A percentile compares a stretch with the other conserved stretches of the same genome.
These are phyloP conservation scores for Arabidopsis thaliana DNA, from an alignment of 345 rosid genomes.

Conservation along the genomic window DNA sequence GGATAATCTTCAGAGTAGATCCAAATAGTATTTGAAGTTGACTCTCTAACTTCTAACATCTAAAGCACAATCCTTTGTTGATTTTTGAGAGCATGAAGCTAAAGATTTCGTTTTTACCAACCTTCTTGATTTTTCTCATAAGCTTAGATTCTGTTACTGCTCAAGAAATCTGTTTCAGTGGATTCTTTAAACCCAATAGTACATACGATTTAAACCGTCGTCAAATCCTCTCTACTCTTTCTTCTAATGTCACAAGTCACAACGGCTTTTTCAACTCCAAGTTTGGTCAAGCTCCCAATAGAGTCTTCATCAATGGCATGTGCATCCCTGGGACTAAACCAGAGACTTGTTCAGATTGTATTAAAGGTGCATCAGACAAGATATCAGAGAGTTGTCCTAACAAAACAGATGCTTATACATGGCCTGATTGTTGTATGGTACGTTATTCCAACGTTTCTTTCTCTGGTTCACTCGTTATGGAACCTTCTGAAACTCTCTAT, in stretches of 20 bases:
- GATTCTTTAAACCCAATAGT: constrained; percentile 32
- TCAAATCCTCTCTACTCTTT: constrained; percentile 36
- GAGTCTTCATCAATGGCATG: constrained; percentile 38
- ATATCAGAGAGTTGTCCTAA: constrained; percentile 40
- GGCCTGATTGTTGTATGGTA: constrained; percentile 45
- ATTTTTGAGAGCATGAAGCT: not conserved
- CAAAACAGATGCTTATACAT: constrained; percentile 47
- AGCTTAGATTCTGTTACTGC: not conserved
- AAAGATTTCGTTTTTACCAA: not conserved
- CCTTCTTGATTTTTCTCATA: constrained; percentile 12
- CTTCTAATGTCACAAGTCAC: constrained; percentile 15
- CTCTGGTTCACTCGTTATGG: constrained; percentile 6
- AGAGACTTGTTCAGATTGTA: constrained; percentile 39
- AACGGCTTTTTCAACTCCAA: constrained; percentile 40
- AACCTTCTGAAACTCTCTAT: not conserved
- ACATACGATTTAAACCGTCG: constrained; percentile 40
- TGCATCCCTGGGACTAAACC: constrained; percentile 48
- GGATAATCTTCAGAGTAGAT: too few species aligned
- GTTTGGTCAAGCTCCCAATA: constrained; percentile 20
- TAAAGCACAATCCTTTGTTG: not conserved
- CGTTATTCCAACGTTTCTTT: constrained; percentile 26
- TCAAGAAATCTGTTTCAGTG: not conserved
- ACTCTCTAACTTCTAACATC: not conserved
- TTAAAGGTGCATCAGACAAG: constrained; percentile 26
- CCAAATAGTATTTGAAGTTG: too few species aligned